Base-by-base conservation (phyloP, 2,329 filamentous ascomycete genomes). In the Penicillium digitatum region DNA sequence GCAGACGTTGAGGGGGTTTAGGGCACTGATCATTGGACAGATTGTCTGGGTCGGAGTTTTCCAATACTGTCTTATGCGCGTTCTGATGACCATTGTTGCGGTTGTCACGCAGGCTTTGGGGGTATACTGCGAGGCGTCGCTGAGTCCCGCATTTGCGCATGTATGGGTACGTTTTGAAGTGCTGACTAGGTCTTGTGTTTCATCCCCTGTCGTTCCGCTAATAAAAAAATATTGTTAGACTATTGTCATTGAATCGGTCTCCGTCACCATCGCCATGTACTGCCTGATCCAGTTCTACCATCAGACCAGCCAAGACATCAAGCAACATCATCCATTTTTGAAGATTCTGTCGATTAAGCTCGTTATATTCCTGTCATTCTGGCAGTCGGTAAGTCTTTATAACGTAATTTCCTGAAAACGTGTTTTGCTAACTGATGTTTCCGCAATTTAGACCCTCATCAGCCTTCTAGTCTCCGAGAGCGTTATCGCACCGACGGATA, bases 341-440 rank as follows among this genome's bases (percentile, higher is more conserved):
- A 95, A 95, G 73, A 85, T 95, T 26, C 69, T 90, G 20, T 88
- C 89, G 66, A 94, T 96, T 75, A 95, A 95, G 74, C 81, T 95
- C 27, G 90, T 95, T 67, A 90, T 95, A 66, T 95, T 95, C 78
- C 81, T 96, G 62, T 91, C 87, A 34, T 95, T 95, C 73, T 95
- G 90, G 90, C 90, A 96, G 68, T 79, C 77, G 31, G 78, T 81
- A 65, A 61, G 75, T 12, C 62, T 27, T 5, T 24, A 9, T n/a
- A 27, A 32, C 34, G 43, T 29, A 48, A 34, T 37, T 9, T 7
- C 2, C 39, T 7, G 9, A 27, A 40, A 18, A 31, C 35, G 20
- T 14, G 35, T 16, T n/a, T 20, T 42, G 10, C 16, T 40, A 16
- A 37, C 18, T 24, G n/a, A 3, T 24, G 27, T 49, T 56, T 54